A percentile compares a stretch with the other conserved stretches of the same genome.
Evolutionary conservation across 805 yeast genomes (phyloP).

Genomic region (Debaryomyces prosopidis): DNA sequence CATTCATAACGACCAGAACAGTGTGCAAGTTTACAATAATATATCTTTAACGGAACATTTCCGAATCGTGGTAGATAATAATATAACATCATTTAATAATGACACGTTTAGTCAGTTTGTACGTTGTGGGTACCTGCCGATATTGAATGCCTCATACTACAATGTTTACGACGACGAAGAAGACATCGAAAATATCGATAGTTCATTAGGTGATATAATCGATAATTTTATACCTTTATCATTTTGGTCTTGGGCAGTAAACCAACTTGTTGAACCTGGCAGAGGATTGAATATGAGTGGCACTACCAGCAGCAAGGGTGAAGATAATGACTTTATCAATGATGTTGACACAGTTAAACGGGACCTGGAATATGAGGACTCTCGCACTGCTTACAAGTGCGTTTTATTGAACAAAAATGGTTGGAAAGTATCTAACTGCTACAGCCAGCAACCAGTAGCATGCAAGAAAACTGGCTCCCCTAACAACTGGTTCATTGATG

Average conservation of each 20-base stretch:
- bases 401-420: conserved; percentile 44
- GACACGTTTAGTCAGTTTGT: conserved; percentile 38
- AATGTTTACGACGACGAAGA: neutral
- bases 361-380: neutral
- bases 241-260: conserved; percentile 76
- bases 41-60: conserved; percentile 21
- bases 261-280: conserved; percentile 46
- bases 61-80: conserved; percentile 34
- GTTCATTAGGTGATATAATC: conserved; percentile 13
- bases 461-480: conserved; percentile 50
- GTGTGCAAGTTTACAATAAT: conserved; percentile 10
- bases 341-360: too few species aligned
- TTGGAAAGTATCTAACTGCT: conserved; percentile 72
- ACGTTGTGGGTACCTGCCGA: conserved; percentile 65
- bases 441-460: conserved; percentile 47
- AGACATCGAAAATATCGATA: conserved; percentile 24
- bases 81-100: conserved; percentile 36
- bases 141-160: conserved; percentile 42
- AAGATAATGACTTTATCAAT: conserved; percentile 1
- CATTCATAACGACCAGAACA: conserved; percentile 1
- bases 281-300: conserved; percentile 4
- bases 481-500: conserved; percentile 44
- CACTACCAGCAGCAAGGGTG: conserved; percentile 2
- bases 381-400: conserved; percentile 39
- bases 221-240: conserved; percentile 27